Conservation (phyloP, 306 rosid genomes). For the Purshia tridentata region DNA sequence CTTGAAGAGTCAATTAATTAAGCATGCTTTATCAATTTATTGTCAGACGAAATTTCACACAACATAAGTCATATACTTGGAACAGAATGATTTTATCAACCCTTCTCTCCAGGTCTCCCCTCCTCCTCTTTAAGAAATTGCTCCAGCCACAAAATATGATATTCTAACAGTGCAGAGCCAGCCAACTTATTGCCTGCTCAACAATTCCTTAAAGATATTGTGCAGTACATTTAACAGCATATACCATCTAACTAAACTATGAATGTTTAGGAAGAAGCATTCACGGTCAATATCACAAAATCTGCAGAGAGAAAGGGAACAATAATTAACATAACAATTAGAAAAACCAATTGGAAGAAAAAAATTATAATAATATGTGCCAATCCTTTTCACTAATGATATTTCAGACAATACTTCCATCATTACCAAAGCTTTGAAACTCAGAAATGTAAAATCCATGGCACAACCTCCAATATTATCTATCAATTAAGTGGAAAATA, state of each 20-base stretch:
- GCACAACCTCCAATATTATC: background rate
- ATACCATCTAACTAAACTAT: background rate
- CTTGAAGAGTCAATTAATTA: constrained; percentile 13
- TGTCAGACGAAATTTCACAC: constrained; percentile 14
- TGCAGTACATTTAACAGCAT: constrained; percentile 1
- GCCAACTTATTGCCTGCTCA: constrained; percentile 11
- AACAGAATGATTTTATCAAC: constrained; percentile 14
- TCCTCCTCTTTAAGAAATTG: constrained; percentile 11
- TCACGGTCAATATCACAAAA: constrained; percentile 18
- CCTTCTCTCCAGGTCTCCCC: background rate
- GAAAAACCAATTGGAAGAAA: background rate
- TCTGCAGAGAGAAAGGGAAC: constrained; percentile 34
- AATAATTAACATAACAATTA: constrained; percentile 1
- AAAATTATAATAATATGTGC: background rate
- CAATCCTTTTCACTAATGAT: background rate
- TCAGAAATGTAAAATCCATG: background rate
- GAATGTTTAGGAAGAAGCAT: constrained; percentile 14
- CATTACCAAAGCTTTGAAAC: background rate
- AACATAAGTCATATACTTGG: constrained; percentile 9
- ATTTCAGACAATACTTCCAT: background rate
- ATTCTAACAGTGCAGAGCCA: background rate
- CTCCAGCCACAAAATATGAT: background rate
- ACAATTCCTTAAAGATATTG: constrained; percentile 1
- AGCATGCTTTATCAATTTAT: constrained; percentile 9
- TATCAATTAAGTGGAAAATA: background rate